Percentiles rank a stretch among this genome's conserved stretches.
Evolutionary conservation across 2,329 filamentous ascomycete genomes (phyloP).

Genomic region (Penicillium olsonii): DNA sequence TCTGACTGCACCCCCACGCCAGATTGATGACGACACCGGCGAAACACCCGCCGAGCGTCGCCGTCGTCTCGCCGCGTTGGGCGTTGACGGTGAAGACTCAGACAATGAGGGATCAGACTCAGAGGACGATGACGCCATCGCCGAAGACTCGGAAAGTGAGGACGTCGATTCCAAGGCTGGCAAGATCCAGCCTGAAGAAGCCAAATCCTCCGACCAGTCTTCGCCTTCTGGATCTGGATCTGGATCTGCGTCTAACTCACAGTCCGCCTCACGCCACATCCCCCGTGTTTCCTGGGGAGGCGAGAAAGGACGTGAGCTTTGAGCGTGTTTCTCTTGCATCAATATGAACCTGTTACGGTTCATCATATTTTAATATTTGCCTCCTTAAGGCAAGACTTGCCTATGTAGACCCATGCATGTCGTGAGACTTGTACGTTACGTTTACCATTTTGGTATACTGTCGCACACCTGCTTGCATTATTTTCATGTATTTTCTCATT

Average conservation of each 20-base stretch:
- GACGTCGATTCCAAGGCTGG: constrained; percentile 22
- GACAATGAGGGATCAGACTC: constrained; percentile 26
- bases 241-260: constrained; percentile 14
- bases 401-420: too few relatives aligned
- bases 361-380: background rate
- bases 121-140: constrained; percentile 28
- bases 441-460: background rate
- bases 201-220: constrained; percentile 28
- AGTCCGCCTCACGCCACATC: constrained; percentile 26
- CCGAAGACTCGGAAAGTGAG: constrained; percentile 23
- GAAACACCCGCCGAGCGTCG: constrained; percentile 50
- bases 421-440: too few relatives aligned
- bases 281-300: constrained; percentile 45
- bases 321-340: background rate
- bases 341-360: background rate
- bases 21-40: constrained; percentile 38
- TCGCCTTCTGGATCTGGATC: constrained; percentile 21
- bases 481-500: constrained; percentile 11
- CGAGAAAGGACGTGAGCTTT: constrained; percentile 36
- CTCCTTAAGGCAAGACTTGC: background rate
- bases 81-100: constrained; percentile 32
- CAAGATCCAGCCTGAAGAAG: constrained; percentile 37
- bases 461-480: background rate
- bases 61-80: constrained; percentile 48
- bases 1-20: constrained; percentile 25